Percentiles rank a stretch among this genome's conserved stretches.
Evolutionary conservation across 164 flowering plant genomes (phyloP).

Genomic region (Taxillus chinensis): DNA sequence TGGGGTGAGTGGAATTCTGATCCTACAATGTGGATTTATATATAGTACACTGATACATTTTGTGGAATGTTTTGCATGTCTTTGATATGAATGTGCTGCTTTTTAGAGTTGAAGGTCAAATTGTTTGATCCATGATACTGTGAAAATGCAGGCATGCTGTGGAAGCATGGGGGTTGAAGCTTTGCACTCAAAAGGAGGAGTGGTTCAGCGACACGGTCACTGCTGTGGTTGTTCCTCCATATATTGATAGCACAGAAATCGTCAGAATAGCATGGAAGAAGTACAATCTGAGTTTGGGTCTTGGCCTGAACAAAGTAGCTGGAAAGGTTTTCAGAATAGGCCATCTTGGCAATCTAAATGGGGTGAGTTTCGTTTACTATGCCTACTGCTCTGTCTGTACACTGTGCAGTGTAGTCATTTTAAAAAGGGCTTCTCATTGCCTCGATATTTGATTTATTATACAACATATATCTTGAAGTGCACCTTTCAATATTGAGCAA

Average conservation of each 20-base stretch:
- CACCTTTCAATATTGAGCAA: no score
- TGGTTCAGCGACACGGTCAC: constrained; percentile 96
- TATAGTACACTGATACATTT: no score
- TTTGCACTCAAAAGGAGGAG: constrained; percentile 88
- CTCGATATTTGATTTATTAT: no score
- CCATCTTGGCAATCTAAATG: constrained; percentile 91
- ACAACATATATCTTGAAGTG: no score
- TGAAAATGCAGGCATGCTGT: constrained; percentile 65
- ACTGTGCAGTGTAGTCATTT: neutral
- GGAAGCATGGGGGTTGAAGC: constrained; percentile 97
- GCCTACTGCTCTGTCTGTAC: neutral
- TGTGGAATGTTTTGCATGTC: no score
- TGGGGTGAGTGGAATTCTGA: no score
- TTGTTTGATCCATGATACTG: neutral
- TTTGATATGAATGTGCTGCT: no score
- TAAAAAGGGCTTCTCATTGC: no score
- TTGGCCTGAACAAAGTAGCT: constrained; percentile 93
- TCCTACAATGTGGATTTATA: no score
- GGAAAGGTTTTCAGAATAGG: constrained; percentile 99
- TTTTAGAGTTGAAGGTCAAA: no score
- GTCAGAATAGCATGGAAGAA: constrained; percentile 88
- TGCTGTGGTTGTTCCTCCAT: constrained; percentile 83
- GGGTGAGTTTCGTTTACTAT: constrained; percentile 31
- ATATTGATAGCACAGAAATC: constrained; percentile 77
- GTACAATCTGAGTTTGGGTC: constrained; percentile 87